phyloP scores from a whole-genome alignment of 768 basidiomycete species.

The Trametes villosa region DNA sequence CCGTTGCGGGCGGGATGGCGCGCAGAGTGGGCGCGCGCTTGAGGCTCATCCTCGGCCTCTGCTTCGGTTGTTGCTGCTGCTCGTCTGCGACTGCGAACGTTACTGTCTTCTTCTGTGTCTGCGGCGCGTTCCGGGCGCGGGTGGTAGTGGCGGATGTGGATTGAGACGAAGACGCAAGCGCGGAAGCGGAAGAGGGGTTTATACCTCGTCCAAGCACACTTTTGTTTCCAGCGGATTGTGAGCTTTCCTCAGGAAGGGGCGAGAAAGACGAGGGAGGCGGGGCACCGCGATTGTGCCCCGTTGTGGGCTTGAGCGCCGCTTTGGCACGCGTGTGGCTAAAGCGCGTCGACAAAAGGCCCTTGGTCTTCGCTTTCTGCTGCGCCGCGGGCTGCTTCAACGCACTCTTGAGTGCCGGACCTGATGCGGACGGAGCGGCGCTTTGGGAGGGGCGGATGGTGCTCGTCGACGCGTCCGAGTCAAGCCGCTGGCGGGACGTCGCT shows the following conservation, averaged over 20 bases:
- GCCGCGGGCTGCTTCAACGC: slow-evolving; percentile 2
- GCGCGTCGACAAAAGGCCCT: not conserved
- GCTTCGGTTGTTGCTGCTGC: no score
- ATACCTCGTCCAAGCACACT: not conserved
- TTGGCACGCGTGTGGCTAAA: not conserved
- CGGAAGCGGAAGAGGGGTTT: not conserved
- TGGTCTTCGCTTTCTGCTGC: not conserved
- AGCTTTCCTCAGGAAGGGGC: not conserved
- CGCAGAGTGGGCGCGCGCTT: not conserved
- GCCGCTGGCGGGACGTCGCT: not conserved
- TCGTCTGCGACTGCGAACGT: slow-evolving; percentile 3
- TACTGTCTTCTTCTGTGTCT: slow-evolving; percentile 1
- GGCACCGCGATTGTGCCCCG: slow-evolving; percentile 9
- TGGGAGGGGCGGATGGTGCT: not conserved
- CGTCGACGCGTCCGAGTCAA: not conserved
- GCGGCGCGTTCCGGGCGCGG: not conserved
- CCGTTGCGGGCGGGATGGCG: not conserved
- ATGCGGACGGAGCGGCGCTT: not conserved
- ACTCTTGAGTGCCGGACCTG: slow-evolving; percentile 6
- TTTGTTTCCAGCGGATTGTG: not conserved
- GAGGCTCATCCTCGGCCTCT: not conserved
- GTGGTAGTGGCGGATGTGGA: not conserved
- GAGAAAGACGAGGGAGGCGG: not conserved
- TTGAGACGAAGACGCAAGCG: not conserved
- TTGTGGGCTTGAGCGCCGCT: not conserved